phyloP scores from a whole-genome alignment of 129 eudicot genomes.

The Daucus carota region DH1_v3.0 NC_030382.2:54465001-54465500 shows the following conservation, averaged over 20 bases:
- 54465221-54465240: constrained; percentile 20
- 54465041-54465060: not conserved
- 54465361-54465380: not conserved
- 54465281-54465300: constrained; percentile 90
- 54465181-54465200: constrained; percentile 59
- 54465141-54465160: constrained; percentile 78
- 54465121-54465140: constrained; percentile 84
- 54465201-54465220: constrained; percentile 25
- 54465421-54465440: not conserved
- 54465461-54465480: not conserved
- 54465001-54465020: not conserved
- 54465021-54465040: not conserved
- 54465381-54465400: not conserved
- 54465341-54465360: not conserved
- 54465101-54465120: constrained; percentile 83
- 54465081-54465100: constrained; percentile 89
- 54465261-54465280: constrained; percentile 82
- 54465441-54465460: not conserved
- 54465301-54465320: constrained; percentile 86
- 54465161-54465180: constrained; percentile 79
- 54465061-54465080: constrained; percentile 2
- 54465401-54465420: not conserved
- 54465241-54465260: constrained; percentile 45
- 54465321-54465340: constrained; percentile 66
- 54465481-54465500: not conserved